Evolutionary conservation across 371 early-diverging fungal species (phyloP).

Genomic region (Actinomortierella ambigua): DNA sequence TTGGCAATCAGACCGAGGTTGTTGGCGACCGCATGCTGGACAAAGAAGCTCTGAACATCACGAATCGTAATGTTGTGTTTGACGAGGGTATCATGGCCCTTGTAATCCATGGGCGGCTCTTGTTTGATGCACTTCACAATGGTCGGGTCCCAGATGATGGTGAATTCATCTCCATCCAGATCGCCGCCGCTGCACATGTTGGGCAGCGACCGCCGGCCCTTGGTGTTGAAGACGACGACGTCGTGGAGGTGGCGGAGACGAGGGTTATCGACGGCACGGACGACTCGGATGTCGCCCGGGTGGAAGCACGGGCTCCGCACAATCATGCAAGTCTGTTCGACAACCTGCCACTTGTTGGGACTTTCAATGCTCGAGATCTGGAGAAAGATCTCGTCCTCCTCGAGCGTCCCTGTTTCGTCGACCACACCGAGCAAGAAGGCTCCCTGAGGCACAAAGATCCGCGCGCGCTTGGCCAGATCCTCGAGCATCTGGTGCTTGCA

Average conservation of each 20-base stretch:
- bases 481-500: conserved; percentile 60
- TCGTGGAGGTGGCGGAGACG: conserved; percentile 64
- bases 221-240: conserved; percentile 81
- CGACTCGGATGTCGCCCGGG: conserved; percentile 83
- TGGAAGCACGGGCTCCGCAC: conserved; percentile 81
- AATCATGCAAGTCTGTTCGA: conserved; percentile 58
- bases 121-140: conserved; percentile 57
- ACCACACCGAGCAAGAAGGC: conserved; percentile 77
- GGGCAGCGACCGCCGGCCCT: conserved; percentile 75
- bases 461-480: conserved; percentile 71
- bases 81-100: conserved; percentile 35
- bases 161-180: conserved; percentile 83
- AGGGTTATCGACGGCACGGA: conserved; percentile 65
- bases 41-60: conserved; percentile 73
- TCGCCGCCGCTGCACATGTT: conserved; percentile 87
- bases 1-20: conserved; percentile 81
- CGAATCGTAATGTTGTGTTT: conserved; percentile 54
- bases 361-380: conserved; percentile 51
- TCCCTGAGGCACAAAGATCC: conserved; percentile 70
- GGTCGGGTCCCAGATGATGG: conserved; percentile 70
- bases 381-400: conserved; percentile 74
- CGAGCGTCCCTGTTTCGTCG: conserved; percentile 73
- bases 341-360: conserved; percentile 28
- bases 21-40: conserved; percentile 74
- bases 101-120: conserved; percentile 68